Evolutionary conservation across 106 monocot genomes (phyloP).

Genomic region (Dioscorea zingiberensis): DNA sequence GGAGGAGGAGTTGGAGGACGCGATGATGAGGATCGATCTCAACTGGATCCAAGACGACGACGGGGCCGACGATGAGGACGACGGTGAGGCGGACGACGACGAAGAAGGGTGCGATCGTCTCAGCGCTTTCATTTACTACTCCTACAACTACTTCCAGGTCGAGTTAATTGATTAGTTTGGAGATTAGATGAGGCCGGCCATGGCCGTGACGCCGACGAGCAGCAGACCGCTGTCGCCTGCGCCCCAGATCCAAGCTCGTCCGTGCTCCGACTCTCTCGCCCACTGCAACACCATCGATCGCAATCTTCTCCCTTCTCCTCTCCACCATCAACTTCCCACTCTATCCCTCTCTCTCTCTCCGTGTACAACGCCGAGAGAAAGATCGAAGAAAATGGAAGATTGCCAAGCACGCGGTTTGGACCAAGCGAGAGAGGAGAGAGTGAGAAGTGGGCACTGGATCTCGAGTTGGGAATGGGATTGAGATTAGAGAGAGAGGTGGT

Average conservation of each 20-base stretch:
- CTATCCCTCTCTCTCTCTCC: constrained; percentile 2
- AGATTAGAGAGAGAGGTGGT: too few relatives aligned
- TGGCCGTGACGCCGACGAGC: constrained; percentile 28
- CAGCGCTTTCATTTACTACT: constrained; percentile 28
- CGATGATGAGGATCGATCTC: constrained; percentile 59
- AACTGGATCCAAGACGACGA: constrained; percentile 56
- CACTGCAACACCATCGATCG: constrained; percentile 27
- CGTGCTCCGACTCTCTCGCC: constrained; percentile 9
- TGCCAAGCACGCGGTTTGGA: too few relatives aligned
- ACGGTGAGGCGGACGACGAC: constrained; percentile 20
- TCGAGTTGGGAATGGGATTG: too few relatives aligned
- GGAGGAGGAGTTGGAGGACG: constrained; percentile 38
- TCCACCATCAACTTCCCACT: neutral
- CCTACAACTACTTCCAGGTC: too few relatives aligned
- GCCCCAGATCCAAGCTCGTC: neutral
- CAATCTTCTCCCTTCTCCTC: neutral
- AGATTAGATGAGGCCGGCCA: constrained; percentile 31
- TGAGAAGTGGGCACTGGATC: too few relatives aligned
- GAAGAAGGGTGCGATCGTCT: constrained; percentile 24
- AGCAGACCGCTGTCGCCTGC: constrained; percentile 1
- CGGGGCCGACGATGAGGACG: constrained; percentile 16
- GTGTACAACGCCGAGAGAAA: neutral
- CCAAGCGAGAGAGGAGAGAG: too few relatives aligned
- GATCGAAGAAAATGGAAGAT: too few relatives aligned
- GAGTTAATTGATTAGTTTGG: constrained; percentile 9